Base-by-base conservation (phyloP, 768 basidiomycete genomes). In the Amanita brunnescens region DNA sequence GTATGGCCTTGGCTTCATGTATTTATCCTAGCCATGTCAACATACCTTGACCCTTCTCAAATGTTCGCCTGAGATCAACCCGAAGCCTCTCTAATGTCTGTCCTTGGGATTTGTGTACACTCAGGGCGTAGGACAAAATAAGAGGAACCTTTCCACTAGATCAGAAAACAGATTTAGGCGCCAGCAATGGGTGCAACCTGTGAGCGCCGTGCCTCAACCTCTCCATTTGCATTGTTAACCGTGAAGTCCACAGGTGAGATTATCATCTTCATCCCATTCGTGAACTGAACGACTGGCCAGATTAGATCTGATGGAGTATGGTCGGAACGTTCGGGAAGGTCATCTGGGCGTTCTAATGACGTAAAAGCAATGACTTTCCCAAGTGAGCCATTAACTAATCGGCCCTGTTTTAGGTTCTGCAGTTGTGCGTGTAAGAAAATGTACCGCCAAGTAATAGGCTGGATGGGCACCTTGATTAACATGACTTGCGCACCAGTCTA, bases 91-190 rank as follows among this genome's bases (percentile, higher is more conserved):
- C 80, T 39, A 95, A 67, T 0, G 92, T 94, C 64, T 93, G 91
- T 0, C 92, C 92, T 62, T 95, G 92, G 4, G 85, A 85, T 62
- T 94, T 94, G 67, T 93, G 90, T 32, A 93, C 82, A 43, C 83
- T 85, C 62, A 93, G 72, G 0, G 91, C 90, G 87, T 90, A 93
- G 0, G 91, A 83, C n/a, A 91, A 74, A 44, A 89, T 86, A 3
- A 94, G 64, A 0, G 87, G 86, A 1, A 90, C 58, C 81, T 87
- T 56, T 8, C 54, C 40, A 39, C 46, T 39, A 18, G 18, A 10
- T 32, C 21, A 30, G 40, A 20, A 43, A 9, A 47, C 10, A 13
- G 5, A 13, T 32, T 18, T 26, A 2, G 23, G 23, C 12, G 7
- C 14, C 18, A 13, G 34, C 8, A 35, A 24, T 35, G 33, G 49